Conservation (phyloP, 2,329 filamentous ascomycete genomes). For the Chaetomiaceae sp. region DNA sequence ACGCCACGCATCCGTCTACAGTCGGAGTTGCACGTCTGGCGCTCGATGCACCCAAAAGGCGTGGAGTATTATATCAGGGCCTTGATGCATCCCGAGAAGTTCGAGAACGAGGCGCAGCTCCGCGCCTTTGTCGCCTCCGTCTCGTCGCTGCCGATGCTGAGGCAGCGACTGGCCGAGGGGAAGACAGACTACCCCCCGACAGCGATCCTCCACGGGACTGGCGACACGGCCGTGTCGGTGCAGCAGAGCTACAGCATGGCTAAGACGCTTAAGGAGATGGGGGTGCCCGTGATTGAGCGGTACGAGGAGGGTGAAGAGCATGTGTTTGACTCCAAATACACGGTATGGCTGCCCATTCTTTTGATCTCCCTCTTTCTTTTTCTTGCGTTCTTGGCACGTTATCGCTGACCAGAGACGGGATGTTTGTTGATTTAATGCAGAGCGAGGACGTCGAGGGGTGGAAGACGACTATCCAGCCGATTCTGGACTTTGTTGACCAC, state of each 20-base stretch:
- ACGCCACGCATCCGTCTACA: conserved; percentile 19
- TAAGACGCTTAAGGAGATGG: conserved; percentile 15
- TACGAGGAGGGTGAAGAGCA: conserved; percentile 22
- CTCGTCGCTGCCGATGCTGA: conserved; percentile 16
- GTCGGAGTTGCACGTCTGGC: conserved; percentile 22
- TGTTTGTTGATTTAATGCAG: not conserved
- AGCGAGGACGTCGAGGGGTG: conserved; percentile 18
- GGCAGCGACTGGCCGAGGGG: conserved; percentile 2
- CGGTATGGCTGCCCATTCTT: conserved; percentile 8
- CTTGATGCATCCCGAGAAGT: conserved; percentile 20
- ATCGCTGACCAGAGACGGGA: not conserved
- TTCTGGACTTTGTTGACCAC: conserved; percentile 21
- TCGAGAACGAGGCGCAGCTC: conserved; percentile 15
- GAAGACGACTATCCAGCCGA: conserved; percentile 21
- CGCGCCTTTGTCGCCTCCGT: conserved; percentile 14
- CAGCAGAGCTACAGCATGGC: conserved; percentile 23
- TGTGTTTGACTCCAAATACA: conserved; percentile 25
- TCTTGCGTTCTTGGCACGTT: too few species aligned
- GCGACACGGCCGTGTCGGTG: conserved; percentile 18
- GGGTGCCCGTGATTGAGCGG: conserved; percentile 20
- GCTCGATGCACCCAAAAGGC: not conserved
- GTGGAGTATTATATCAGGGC: not conserved
- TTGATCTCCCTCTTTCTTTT: not conserved
- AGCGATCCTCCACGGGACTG: conserved; percentile 24
- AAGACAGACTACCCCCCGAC: conserved; percentile 21